These are phyloP conservation scores for Hsuehochloa calcarea DNA, from an alignment of 176 grass and related monocot species.

Conservation along the genomic window DNA sequence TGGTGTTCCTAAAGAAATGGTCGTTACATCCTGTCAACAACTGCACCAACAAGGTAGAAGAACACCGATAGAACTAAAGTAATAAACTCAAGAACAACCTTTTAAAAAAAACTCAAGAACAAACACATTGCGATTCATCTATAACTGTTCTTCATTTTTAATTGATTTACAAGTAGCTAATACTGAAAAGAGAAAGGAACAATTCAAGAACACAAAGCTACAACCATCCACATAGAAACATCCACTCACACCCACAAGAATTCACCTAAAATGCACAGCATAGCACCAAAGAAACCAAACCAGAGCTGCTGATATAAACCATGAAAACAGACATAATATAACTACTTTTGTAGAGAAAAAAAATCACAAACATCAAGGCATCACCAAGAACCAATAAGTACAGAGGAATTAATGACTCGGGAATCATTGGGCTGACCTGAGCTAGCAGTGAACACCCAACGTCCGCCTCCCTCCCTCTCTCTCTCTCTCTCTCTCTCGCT, in stretches of 20 bases:
- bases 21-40: background rate
- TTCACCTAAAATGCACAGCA: background rate
- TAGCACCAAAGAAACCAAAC: background rate
- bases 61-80: background rate
- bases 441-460: background rate
- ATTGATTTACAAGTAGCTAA: background rate
- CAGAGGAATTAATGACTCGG: background rate
- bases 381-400: slow-evolving; percentile 9
- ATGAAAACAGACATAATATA: background rate
- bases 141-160: background rate
- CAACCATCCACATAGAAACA: background rate
- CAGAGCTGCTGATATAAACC: background rate
- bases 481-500: background rate
- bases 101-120: background rate
- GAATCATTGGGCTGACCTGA: slow-evolving; percentile 12
- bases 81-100: background rate
- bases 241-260: background rate
- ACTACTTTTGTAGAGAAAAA: background rate
- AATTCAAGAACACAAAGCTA: background rate
- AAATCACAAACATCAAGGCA: background rate
- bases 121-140: background rate
- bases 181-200: background rate
- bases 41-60: background rate
- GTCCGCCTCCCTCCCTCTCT: background rate
- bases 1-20: background rate